A percentile compares a stretch with the other conserved stretches of the same genome.
These are phyloP conservation scores for Phytophthora hybrid DNA, from an alignment of 352 stramenopile genomes.

Conservation along the genomic window DNA sequence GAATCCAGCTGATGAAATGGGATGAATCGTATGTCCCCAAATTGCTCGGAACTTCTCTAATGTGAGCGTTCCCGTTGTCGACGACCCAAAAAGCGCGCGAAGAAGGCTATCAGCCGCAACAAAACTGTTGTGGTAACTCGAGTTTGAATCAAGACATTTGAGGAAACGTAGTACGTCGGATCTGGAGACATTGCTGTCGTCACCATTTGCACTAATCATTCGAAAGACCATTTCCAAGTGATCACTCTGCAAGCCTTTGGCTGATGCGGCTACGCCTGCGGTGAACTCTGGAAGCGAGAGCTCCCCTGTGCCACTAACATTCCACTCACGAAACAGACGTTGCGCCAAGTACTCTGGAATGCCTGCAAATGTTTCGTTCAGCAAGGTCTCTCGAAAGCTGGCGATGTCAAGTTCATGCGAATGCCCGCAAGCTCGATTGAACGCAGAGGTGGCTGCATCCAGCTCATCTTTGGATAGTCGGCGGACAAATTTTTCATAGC, in stretches of 20 bases:
- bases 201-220: slow-evolving; percentile 33
- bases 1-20: slow-evolving; percentile 50
- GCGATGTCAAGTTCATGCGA: slow-evolving; percentile 34
- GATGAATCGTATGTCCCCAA: slow-evolving; percentile 9
- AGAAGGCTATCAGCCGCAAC: not conserved
- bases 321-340: slow-evolving; percentile 52
- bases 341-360: slow-evolving; percentile 45
- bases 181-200: slow-evolving; percentile 3
- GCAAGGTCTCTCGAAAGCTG: slow-evolving; percentile 48
- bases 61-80: not conserved
- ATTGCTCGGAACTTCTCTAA: slow-evolving; percentile 11
- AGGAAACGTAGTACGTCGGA: slow-evolving; percentile 9
- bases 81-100: slow-evolving; percentile 7
- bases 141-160: slow-evolving; percentile 4
- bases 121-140: not conserved
- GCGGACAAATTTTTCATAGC: not conserved
- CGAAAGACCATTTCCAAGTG: slow-evolving; percentile 55
- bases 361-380: slow-evolving; percentile 43
- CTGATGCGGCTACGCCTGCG: slow-evolving; percentile 35
- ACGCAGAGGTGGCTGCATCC: slow-evolving; percentile 37
- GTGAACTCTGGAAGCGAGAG: slow-evolving; percentile 54
- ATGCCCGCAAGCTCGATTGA: slow-evolving; percentile 56
- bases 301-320: slow-evolving; percentile 26
- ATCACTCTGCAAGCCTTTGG: slow-evolving; percentile 52
- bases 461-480: slow-evolving; percentile 41